Percentiles rank a stretch among this genome's conserved stretches.
Evolutionary conservation across 169 alveolate species (phyloP).

Genomic region (Eimeria nieschulzi): DNA sequence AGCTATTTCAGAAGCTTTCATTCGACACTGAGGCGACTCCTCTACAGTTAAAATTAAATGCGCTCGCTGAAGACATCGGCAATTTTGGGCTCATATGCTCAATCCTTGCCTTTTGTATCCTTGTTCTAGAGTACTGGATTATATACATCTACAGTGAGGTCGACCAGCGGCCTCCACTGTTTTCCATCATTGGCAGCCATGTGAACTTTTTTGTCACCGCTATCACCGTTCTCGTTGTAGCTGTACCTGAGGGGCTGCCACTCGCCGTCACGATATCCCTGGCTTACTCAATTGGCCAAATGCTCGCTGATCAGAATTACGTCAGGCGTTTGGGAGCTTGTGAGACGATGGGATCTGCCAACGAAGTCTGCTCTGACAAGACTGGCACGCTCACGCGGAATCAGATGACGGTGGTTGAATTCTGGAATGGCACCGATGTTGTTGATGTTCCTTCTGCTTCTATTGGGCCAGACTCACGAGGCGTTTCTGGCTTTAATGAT

Average conservation of each 20-base stretch:
- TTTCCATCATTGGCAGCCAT: constrained; percentile 63
- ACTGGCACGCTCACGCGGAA: constrained; percentile 99
- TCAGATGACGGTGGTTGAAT: constrained; percentile 92
- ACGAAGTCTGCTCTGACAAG: constrained; percentile 97
- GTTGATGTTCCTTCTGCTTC: constrained; percentile 52
- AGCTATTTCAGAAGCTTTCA: constrained; percentile 76
- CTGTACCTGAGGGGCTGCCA: constrained; percentile 96
- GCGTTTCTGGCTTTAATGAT: constrained; percentile 16
- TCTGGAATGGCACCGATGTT: constrained; percentile 75
- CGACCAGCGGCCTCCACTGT: constrained; percentile 53
- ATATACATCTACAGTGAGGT: constrained; percentile 32
- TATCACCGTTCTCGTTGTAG: constrained; percentile 90
- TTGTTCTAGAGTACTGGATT: constrained; percentile 78
- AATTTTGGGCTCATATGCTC: constrained; percentile 84
- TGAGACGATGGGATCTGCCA: constrained; percentile 98
- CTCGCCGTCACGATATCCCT: constrained; percentile 93
- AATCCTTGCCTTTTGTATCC: constrained; percentile 83
- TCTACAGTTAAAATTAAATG: constrained; percentile 85
- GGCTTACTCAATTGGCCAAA: constrained; percentile 89
- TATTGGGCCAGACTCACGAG: constrained; percentile 39
- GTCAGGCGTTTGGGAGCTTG: constrained; percentile 78
- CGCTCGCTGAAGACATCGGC: constrained; percentile 87
- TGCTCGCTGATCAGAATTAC: constrained; percentile 87
- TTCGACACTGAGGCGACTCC: constrained; percentile 85
- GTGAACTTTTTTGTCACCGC: constrained; percentile 82